A percentile compares a stretch with the other conserved stretches of the same genome.
These are phyloP conservation scores for Phytophthora litchii DNA, from an alignment of 352 stramenopile species.

Conservation along the genomic window DNA sequence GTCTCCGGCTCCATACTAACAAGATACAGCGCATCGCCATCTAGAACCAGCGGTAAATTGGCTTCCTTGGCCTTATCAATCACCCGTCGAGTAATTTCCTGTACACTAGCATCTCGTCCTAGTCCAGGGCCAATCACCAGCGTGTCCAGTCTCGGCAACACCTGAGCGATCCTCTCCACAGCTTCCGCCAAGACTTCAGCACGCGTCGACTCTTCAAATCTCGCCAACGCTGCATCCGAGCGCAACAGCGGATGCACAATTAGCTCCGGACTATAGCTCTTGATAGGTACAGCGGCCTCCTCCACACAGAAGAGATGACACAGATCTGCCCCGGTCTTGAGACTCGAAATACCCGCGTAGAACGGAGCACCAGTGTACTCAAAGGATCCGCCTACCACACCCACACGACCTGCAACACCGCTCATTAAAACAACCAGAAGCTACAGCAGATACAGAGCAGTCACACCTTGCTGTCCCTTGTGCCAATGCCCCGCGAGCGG, in stretches of 20 bases:
- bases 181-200: constrained; percentile 30
- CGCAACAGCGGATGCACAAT: constrained; percentile 92
- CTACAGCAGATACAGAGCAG: neutral
- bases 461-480: constrained; percentile 79
- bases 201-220: constrained; percentile 29
- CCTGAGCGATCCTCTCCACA: constrained; percentile 53
- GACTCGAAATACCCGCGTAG: constrained; percentile 94
- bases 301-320: constrained; percentile 95
- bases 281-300: constrained; percentile 95
- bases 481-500: constrained; percentile 62
- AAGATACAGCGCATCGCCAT: constrained; percentile 95
- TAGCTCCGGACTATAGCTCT: constrained; percentile 97
- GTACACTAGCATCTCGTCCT: constrained; percentile 89
- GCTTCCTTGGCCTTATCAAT: constrained; percentile 62
- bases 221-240: constrained; percentile 46
- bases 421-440: neutral
- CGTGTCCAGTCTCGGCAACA: constrained; percentile 73
- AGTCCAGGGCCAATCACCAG: constrained; percentile 94
- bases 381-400: constrained; percentile 94
- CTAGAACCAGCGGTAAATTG: constrained; percentile 91
- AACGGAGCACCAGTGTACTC: constrained; percentile 98
- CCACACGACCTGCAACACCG: constrained; percentile 75
- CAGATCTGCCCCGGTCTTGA: constrained; percentile 96
- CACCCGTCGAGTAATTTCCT: constrained; percentile 79
- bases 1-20: constrained; percentile 76